Percentiles rank a stretch among this genome's conserved stretches.
Conservation (phyloP, 257 asterid species). For the Ballota nigra region DNA sequence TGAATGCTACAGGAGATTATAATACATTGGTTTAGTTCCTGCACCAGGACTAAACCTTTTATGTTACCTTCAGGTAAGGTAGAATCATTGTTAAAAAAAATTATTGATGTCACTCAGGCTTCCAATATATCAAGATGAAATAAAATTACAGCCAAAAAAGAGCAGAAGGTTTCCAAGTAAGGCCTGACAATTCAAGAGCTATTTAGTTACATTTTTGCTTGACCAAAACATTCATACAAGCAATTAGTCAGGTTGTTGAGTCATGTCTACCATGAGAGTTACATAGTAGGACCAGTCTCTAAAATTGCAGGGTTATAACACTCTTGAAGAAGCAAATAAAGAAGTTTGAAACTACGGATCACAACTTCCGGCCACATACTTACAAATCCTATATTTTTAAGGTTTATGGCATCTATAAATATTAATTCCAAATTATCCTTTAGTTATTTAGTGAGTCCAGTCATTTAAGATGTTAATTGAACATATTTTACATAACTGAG, state of each 20-base stretch:
- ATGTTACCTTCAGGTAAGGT: not conserved
- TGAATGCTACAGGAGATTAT: not conserved
- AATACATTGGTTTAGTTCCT: not conserved
- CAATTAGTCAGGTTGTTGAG: not conserved
- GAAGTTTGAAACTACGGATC: not conserved
- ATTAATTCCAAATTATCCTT: not conserved
- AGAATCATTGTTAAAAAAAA: not conserved
- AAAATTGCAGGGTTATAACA: not conserved
- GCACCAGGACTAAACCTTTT: not conserved
- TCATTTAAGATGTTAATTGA: not conserved
- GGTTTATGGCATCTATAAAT: slow-evolving; percentile 1
- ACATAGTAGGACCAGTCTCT: not conserved
- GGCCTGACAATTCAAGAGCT: not conserved
- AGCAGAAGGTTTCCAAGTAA: not conserved
- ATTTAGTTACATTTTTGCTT: not conserved
- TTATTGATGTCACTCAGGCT: not conserved
- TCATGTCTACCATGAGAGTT: not conserved
- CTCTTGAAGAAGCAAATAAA: not conserved
- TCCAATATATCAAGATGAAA: not conserved
- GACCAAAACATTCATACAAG: not conserved
- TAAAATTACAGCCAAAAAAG: not conserved
- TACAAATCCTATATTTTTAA: not conserved
- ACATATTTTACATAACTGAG: not conserved
- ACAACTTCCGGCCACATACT: not conserved
- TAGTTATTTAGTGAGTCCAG: not conserved